Conservation (phyloP, 495 filamentous ascomycete genomes). For the Staphylotrichum tortipilum region DNA sequence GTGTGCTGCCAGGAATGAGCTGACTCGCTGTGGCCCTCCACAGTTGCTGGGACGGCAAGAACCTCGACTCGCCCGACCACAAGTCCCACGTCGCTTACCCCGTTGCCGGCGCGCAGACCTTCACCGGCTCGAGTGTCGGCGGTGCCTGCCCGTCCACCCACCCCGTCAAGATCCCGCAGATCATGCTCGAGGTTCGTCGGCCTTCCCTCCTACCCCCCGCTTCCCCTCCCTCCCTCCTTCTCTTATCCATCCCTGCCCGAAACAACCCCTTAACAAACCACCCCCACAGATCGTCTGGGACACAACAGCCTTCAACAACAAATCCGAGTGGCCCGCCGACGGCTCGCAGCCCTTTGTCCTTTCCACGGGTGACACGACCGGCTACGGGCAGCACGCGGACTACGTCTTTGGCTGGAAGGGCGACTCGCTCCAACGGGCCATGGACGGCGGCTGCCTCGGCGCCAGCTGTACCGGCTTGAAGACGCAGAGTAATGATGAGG, state of each 20-base stretch:
- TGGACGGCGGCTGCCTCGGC: slow-evolving; percentile 38
- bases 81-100: slow-evolving; percentile 50
- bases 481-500: slow-evolving; percentile 23
- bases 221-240: slow-evolving; percentile 24
- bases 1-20: neutral
- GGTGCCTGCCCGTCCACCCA: slow-evolving; percentile 46
- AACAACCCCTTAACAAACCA: slow-evolving; percentile 19
- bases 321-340: slow-evolving; percentile 31
- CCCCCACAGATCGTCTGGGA: slow-evolving; percentile 26
- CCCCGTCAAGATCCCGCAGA: slow-evolving; percentile 47
- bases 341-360: slow-evolving; percentile 39
- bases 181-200: slow-evolving; percentile 52
- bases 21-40: neutral
- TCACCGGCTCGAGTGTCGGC: slow-evolving; percentile 21
- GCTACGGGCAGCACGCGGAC: slow-evolving; percentile 34
- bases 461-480: slow-evolving; percentile 29
- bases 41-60: slow-evolving; percentile 15
- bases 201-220: neutral
- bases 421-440: slow-evolving; percentile 37
- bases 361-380: slow-evolving; percentile 32
- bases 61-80: neutral
- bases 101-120: slow-evolving; percentile 38
- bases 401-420: slow-evolving; percentile 39
- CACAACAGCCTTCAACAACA: slow-evolving; percentile 32
- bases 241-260: slow-evolving; percentile 27